Conservation (phyloP, 306 rosid species). For the Pyrus betulifolia region DNA sequence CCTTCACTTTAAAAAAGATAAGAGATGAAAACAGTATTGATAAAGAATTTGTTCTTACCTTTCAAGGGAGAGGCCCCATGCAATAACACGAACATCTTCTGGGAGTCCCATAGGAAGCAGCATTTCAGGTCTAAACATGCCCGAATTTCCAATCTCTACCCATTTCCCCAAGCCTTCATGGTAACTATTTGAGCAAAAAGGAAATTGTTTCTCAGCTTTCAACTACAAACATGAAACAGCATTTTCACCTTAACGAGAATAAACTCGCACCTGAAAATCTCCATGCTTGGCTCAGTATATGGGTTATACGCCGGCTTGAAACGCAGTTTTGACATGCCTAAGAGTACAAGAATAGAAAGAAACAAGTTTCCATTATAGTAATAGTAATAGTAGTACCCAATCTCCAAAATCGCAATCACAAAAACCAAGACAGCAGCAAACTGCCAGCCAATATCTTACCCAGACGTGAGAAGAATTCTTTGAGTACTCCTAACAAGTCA, state of each 20-base stretch:
- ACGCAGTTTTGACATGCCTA: slow-evolving; percentile 77
- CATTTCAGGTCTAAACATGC: slow-evolving; percentile 99
- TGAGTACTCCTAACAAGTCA: slow-evolving; percentile 76
- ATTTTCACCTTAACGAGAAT: not conserved
- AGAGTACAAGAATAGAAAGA: not conserved
- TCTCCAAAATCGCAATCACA: not conserved
- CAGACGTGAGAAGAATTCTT: slow-evolving; percentile 81
- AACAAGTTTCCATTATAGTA: not conserved
- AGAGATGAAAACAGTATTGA: not conserved
- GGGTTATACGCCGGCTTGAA: slow-evolving; percentile 98
- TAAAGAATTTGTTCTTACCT: slow-evolving; percentile 34
- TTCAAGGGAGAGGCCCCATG: slow-evolving; percentile 98
- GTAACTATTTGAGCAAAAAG: slow-evolving; percentile 40
- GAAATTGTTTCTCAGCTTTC: not conserved
- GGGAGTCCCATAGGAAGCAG: slow-evolving; percentile 97
- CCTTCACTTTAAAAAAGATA: not conserved
- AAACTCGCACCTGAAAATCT: slow-evolving; percentile 65
- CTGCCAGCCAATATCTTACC: slow-evolving; percentile 36
- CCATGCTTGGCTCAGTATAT: slow-evolving; percentile 98
- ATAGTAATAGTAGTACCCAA: not conserved
- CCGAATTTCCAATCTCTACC: slow-evolving; percentile 95
- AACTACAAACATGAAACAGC: slow-evolving; percentile 10
- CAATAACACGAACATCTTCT: slow-evolving; percentile 86
- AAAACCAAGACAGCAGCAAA: not conserved
- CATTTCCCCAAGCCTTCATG: slow-evolving; percentile 88